These are phyloP conservation scores for Lasiodiplodia sp. DNA, from an alignment of 2,329 filamentous ascomycete species.

Conservation along the genomic window DNA sequence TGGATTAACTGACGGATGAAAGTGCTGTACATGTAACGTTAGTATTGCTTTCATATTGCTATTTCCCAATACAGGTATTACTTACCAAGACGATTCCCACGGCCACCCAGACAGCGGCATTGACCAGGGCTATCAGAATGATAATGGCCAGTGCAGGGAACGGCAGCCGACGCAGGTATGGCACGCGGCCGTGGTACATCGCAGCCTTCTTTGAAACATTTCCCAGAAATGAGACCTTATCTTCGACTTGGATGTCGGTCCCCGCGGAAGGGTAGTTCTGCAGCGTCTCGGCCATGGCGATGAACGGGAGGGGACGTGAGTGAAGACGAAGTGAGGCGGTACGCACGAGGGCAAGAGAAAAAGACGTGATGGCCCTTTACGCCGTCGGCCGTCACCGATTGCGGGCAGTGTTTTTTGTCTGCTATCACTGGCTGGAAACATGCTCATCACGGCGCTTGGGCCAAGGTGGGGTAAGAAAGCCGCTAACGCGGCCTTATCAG, in stretches of 20 bases:
- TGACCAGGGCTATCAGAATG: slow-evolving; percentile 59
- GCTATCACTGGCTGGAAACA: slow-evolving; percentile 11
- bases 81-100: slow-evolving; percentile 65
- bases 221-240: slow-evolving; percentile 26
- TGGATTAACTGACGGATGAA: slow-evolving; percentile 38
- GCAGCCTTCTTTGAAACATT: slow-evolving; percentile 33
- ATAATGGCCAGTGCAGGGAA: slow-evolving; percentile 66
- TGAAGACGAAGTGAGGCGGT: background rate
- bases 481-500: slow-evolving; percentile 26
- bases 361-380: background rate
- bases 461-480: slow-evolving; percentile 27
- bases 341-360: background rate
- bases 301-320: background rate
- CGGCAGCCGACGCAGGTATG: slow-evolving; percentile 64
- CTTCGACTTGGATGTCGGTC: background rate
- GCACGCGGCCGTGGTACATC: slow-evolving; percentile 56
- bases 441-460: slow-evolving; percentile 16
- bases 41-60: background rate
- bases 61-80: slow-evolving; percentile 3
- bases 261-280: slow-evolving; percentile 1
- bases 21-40: slow-evolving; percentile 36
- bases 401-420: background rate
- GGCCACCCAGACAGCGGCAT: slow-evolving; percentile 65
- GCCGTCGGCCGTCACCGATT: slow-evolving; percentile 1
- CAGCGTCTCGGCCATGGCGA: slow-evolving; percentile 13